Conservation (phyloP, 2,329 filamentous ascomycete genomes). For the Colletotrichum tropicale region DNA sequence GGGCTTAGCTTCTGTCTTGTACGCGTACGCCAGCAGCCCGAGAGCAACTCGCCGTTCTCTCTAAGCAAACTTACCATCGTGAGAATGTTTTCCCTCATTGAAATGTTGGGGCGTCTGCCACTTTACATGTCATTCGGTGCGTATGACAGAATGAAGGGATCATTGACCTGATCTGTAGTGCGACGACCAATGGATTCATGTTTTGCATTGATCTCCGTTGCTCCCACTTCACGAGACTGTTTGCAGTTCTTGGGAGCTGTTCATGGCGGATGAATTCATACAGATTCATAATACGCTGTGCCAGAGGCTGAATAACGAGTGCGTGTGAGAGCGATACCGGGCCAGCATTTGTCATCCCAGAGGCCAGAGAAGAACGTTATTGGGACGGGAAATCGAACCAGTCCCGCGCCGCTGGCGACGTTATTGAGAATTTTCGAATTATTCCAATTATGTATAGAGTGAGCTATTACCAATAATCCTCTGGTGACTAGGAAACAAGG, state of each 20-base stretch:
- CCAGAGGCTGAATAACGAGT: not conserved
- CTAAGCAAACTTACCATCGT: not conserved
- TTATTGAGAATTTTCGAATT: not conserved
- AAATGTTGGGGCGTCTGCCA: not conserved
- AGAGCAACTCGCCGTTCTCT: not conserved
- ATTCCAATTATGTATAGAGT: not conserved
- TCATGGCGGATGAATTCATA: rapidly evolving
- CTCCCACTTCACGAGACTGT: not conserved
- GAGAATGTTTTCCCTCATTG: not conserved
- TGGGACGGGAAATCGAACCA: not conserved
- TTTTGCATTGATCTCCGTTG: not conserved
- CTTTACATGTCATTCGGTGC: not conserved
- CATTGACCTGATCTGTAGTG: not conserved
- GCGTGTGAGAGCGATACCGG: not conserved
- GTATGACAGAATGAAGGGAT: not conserved
- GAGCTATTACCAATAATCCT: not conserved
- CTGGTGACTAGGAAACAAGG: not conserved
- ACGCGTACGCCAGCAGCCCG: not conserved
- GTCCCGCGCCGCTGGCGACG: not conserved
- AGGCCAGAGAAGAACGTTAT: not conserved
- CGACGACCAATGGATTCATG: not conserved
- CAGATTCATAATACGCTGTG: not conserved
- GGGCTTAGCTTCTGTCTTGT: not conserved
- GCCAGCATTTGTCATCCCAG: not conserved
- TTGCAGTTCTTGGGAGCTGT: not conserved